A percentile compares a stretch with the other conserved stretches of the same genome.
Conservation (phyloP, 2,329 filamentous ascomycete genomes). For the Aspergillus melleus region DNA sequence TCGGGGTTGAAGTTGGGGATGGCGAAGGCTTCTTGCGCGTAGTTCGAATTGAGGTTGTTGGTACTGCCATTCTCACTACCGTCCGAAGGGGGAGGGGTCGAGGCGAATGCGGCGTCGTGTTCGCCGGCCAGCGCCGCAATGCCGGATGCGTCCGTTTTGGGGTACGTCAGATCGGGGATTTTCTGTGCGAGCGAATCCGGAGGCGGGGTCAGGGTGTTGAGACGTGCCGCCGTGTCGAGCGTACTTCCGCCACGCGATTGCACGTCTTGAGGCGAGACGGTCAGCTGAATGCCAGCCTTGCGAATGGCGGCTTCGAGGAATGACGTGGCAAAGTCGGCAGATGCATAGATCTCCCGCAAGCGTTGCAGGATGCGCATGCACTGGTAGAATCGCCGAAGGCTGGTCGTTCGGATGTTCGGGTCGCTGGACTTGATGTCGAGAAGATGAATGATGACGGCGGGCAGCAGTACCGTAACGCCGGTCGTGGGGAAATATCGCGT, state of each 20-base stretch:
- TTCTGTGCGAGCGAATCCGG: constrained; percentile 43
- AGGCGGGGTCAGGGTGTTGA: constrained; percentile 41
- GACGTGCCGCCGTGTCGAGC: constrained; percentile 23
- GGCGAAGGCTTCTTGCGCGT: constrained; percentile 28
- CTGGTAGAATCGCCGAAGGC: constrained; percentile 78
- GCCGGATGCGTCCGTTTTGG: constrained; percentile 24
- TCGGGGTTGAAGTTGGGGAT: constrained; percentile 34
- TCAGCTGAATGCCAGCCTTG: constrained; percentile 77
- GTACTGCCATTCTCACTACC: constrained; percentile 46
- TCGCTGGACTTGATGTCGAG: constrained; percentile 86
- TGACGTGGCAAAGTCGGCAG: constrained; percentile 92
- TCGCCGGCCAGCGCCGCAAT: constrained; percentile 20
- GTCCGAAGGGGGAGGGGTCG: constrained; percentile 44
- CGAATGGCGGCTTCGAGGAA: constrained; percentile 91
- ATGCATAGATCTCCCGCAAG: constrained; percentile 84
- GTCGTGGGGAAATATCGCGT: constrained; percentile 83
- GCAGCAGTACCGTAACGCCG: constrained; percentile 85
- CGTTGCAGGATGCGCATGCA: constrained; percentile 92
- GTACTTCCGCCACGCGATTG: constrained; percentile 19
- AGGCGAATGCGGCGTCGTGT: constrained; percentile 34
- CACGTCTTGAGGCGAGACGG: constrained; percentile 43
- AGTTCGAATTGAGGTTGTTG: constrained; percentile 36
- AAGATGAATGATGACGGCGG: constrained; percentile 90
- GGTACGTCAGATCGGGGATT: constrained; percentile 40
- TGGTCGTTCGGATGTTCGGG: constrained; percentile 68